Percentiles rank a stretch among this genome's conserved stretches.
These are phyloP conservation scores for Aspergillus cejpii DNA, from an alignment of 2,329 filamentous ascomycete genomes.

Conservation along the genomic window DNA sequence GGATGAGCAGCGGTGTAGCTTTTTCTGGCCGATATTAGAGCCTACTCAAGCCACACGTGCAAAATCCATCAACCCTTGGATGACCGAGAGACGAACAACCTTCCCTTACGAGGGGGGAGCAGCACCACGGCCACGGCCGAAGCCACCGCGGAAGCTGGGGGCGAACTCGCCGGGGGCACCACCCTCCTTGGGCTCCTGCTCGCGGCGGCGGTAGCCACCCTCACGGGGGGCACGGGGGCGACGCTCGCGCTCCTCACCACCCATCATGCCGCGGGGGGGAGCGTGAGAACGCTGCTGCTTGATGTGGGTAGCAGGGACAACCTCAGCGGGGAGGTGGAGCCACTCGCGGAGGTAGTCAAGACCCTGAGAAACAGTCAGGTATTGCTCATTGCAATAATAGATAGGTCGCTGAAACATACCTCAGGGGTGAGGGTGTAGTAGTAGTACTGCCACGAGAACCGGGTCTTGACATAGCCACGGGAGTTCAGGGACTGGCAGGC, in stretches of 20 bases:
- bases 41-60: constrained; percentile 27
- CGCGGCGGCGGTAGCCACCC: constrained; percentile 87
- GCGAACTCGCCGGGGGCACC: constrained; percentile 86
- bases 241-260: constrained; percentile 72
- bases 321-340: constrained; percentile 99
- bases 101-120: constrained; percentile 52
- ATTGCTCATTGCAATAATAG: not conserved
- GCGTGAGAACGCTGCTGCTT: constrained; percentile 99
- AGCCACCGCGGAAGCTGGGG: constrained; percentile 87
- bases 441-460: constrained; percentile 99
- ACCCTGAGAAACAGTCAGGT: constrained; percentile 48
- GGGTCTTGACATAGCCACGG: constrained; percentile 98
- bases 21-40: constrained; percentile 22
- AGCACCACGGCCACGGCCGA: constrained; percentile 78
- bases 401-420: constrained; percentile 17
- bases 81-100: constrained; percentile 30
- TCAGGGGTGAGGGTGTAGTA: constrained; percentile 99
- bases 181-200: constrained; percentile 83
- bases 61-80: constrained; percentile 26
- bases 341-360: constrained; percentile 99
- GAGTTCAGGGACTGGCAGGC: constrained; percentile 96
- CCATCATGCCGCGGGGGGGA: constrained; percentile 97
- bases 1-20: constrained; percentile 20
- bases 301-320: constrained; percentile 99
- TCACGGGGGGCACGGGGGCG: constrained; percentile 73